These are phyloP conservation scores for Suillus lakei DNA, from an alignment of 768 basidiomycete genomes.

Conservation along the genomic window DNA sequence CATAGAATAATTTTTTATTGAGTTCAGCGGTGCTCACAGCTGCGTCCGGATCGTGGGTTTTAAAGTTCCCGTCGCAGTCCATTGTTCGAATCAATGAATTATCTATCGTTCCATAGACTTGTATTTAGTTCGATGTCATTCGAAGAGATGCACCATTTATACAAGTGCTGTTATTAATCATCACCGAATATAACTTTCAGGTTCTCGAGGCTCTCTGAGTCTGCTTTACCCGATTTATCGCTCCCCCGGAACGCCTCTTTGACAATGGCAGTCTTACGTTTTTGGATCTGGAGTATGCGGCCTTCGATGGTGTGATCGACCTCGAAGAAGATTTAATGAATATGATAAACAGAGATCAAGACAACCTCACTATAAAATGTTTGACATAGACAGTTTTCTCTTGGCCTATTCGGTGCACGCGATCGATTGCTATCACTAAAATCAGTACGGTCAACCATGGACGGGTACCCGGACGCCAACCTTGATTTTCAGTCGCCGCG, in stretches of 20 bases:
- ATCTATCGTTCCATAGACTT: background rate
- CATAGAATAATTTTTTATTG: background rate
- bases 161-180: constrained; percentile 6
- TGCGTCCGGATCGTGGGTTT: background rate
- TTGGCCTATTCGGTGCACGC: constrained; percentile 86
- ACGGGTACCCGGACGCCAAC: constrained; percentile 33
- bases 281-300: constrained; percentile 81
- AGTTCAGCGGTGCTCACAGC: background rate
- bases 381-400: constrained; percentile 82
- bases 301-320: constrained; percentile 78
- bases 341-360: background rate
- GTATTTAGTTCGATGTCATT: background rate
- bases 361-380: constrained; percentile 74
- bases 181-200: constrained; percentile 80
- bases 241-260: constrained; percentile 80
- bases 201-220: constrained; percentile 80
- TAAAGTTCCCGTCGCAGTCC: background rate
- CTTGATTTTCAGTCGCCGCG: constrained; percentile 81
- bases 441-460: constrained; percentile 11
- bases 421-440: constrained; percentile 70
- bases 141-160: background rate
- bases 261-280: constrained; percentile 85
- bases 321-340: constrained; percentile 39
- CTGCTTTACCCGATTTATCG: constrained; percentile 46
- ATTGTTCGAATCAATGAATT: background rate